Percentiles rank a stretch among this genome's conserved stretches.
Conservation (phyloP, 2,329 filamentous ascomycete genomes). For the Ascochyta lentis region DNA sequence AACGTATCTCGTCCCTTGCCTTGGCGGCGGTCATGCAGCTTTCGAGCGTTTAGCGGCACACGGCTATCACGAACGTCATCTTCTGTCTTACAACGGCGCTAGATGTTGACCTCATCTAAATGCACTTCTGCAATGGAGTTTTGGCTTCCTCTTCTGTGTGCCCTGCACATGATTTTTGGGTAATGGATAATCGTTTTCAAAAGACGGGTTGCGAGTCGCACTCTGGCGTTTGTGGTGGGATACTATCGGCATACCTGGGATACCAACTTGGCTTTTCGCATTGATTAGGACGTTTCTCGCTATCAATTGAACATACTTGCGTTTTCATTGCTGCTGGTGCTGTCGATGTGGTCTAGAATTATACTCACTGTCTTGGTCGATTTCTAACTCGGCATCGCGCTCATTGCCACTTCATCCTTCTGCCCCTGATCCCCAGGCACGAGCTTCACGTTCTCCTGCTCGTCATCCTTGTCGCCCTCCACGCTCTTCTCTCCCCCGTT, state of each 20-base stretch:
- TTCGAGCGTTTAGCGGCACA: not conserved
- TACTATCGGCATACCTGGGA: conserved; percentile 3
- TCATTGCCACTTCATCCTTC: conserved; percentile 14
- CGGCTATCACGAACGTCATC: not conserved
- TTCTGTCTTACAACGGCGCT: not conserved
- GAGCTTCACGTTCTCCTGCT: conserved; percentile 9
- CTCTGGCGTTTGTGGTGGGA: not conserved
- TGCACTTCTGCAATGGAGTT: too few relatives aligned
- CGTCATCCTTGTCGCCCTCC: not conserved
- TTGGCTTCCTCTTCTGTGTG: not conserved
- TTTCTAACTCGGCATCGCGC: conserved; percentile 24
- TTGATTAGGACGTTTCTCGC: not conserved
- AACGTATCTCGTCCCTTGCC: not conserved
- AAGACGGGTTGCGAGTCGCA: not conserved
- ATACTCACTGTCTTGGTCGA: too few relatives aligned
- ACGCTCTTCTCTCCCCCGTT: not conserved
- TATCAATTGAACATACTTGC: not conserved
- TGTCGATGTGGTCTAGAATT: not conserved
- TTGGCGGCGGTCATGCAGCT: not conserved
- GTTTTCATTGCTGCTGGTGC: too few relatives aligned
- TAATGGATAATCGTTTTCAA: conserved; percentile 9
- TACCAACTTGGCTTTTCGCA: not conserved
- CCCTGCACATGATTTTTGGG: not conserved
- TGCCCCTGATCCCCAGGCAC: conserved; percentile 14
- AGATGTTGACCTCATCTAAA: not conserved